Conservation (phyloP, 129 eudicot species). For the carrot (Daucus carota) region DH1_v3.0 NC_030389.2:39985001-39985500, state of each 20-base stretch:
- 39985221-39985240: slow-evolving; percentile 61
- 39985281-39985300: slow-evolving; percentile 32
- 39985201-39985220: slow-evolving; percentile 52
- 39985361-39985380: slow-evolving; percentile 81
- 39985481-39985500: slow-evolving; percentile 42
- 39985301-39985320: slow-evolving; percentile 34
- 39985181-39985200: slow-evolving; percentile 38
- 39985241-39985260: slow-evolving; percentile 73
- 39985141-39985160: slow-evolving; percentile 55
- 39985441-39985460: slow-evolving; percentile 80
- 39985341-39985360: slow-evolving; percentile 75
- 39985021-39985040: slow-evolving; percentile 69
- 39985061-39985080: neutral
- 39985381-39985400: slow-evolving; percentile 65
- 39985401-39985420: slow-evolving; percentile 70
- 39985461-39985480: slow-evolving; percentile 68
- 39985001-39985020: slow-evolving; percentile 72
- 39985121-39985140: slow-evolving; percentile 65
- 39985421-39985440: slow-evolving; percentile 72
- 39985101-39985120: slow-evolving; percentile 42
- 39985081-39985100: slow-evolving; percentile 11
- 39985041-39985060: slow-evolving; percentile 66
- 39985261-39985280: slow-evolving; percentile 77
- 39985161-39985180: slow-evolving; percentile 46
- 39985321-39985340: slow-evolving; percentile 63